Base-by-base conservation (phyloP, 345 rosid genomes). In the Eucalyptus decipiens region DNA sequence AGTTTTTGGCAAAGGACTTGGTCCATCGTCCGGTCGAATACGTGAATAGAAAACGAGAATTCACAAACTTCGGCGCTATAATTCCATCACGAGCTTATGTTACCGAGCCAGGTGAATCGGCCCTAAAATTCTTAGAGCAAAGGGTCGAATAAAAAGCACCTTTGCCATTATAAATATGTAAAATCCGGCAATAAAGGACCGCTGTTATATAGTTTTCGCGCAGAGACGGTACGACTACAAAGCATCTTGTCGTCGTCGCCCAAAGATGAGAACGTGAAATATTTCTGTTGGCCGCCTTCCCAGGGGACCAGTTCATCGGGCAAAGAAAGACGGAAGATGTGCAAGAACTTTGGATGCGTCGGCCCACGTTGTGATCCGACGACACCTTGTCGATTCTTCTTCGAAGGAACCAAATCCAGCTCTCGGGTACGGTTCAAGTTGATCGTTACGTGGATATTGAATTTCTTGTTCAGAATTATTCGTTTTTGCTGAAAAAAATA, bases 171-270 rank as follows among this genome's bases (percentile, higher is more conserved):
- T 60, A 60, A 60, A 5, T 60, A 56, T 56, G 30, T 24, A 24
- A 56, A 65, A 65, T 65, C 11, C 37, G 37, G 76, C 18, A 9
- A n/a, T 14, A 30, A 62, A 62, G 34, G 34, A 62, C 5, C 9
- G 8, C 0, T 0, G 2, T 62, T 62, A 30, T 30, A 6, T 62
- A 13, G 9, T 13, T 62, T 62, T 14, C 4, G 3, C 6, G 17
- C 11, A n/a, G 21, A 7, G 21, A 65, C 1, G 76, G 37, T n/a
- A n/a, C 58, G 58, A 4, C 58, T 21, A 4, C 19, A 15, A 8
- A 4, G 37, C 40, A n/a, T 65, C 40, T 16, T 0, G 21, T n/a
- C 2, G 40, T 7, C 32, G 17, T 62, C 69, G n/a, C 34, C 69
- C 67, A 6, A 12, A 60, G n/a, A 28, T 28, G 30, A 60, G 67